Base-by-base conservation (phyloP, 495 filamentous ascomycete species). In the Pseudomonodictys pantanalensis region DNA sequence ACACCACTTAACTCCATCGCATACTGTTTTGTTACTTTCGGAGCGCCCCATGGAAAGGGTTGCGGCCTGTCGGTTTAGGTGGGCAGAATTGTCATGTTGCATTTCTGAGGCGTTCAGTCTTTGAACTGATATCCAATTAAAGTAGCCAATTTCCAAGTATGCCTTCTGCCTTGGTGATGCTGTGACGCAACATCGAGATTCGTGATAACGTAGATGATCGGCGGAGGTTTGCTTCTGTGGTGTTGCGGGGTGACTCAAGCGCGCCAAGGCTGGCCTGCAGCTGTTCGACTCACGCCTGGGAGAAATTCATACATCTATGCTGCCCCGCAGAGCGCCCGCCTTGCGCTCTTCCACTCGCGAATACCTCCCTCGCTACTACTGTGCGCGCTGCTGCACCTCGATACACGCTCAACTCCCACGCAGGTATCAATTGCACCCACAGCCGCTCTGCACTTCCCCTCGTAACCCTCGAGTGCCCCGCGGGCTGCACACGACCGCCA, bases 261-360 rank as follows among this genome's bases (percentile, higher is more conserved):
- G 43, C 25, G 52, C 59, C 52, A 62, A 56, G 59, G 26, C 28
- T 41, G 32, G 25, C 20, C 29, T 4, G 22, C 22, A 38, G 29
- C 41, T 57, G 46, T 48, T 58, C 60, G 50, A 26, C 51, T 42
- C 33, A 41, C 49, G n/a, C n/a, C n/a, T n/a, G n/a, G n/a, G n/a
- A n/a, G n/a, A 54, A 48, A 53, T 18, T 62, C 52, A 17, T 15
- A 15, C 6, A 38, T 60, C 26, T 62, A 66, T 62, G 53, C 50
- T 61, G 49, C 58, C 58, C 58, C 53, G 54, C 52, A 52, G 64
- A 52, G 53, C 26, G 48, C 46, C 41, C 41, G 18, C 44, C 42
- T 35, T 60, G 58, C 58, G 64, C 62, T 60, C 58, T 10, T 49
- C 23, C 50, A 35, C 41, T 11, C 39, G 15, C 52, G 15, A 39